Percentiles rank a stretch among this genome's conserved stretches.
phyloP scores from a whole-genome alignment of 495 filamentous ascomycete species.

The Tuber calosporum region DNA sequence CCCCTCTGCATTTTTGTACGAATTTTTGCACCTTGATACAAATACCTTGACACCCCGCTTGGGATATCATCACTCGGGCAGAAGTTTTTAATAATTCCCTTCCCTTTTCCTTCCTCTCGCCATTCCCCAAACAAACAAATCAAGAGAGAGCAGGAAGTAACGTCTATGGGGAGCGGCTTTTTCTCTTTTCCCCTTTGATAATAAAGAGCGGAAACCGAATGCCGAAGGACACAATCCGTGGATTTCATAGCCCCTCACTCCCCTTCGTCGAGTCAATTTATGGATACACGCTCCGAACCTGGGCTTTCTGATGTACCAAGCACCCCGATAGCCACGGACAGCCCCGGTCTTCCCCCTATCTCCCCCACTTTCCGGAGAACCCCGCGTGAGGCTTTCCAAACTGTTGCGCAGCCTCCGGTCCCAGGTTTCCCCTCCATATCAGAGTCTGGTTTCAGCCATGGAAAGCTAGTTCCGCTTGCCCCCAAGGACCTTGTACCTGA shows the following conservation, averaged over 20 bases:
- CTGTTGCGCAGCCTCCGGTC: slow-evolving; percentile 2
- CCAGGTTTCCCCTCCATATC: slow-evolving; percentile 6
- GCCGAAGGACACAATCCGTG: slow-evolving; percentile 20
- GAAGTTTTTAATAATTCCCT: neutral
- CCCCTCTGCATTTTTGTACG: slow-evolving; percentile 8
- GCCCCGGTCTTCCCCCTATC: slow-evolving; percentile 12
- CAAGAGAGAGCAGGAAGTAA: slow-evolving; percentile 2
- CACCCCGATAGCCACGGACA: slow-evolving; percentile 16
- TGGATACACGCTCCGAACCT: slow-evolving; percentile 30
- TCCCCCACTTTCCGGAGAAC: slow-evolving; percentile 15
- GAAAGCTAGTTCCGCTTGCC: slow-evolving; percentile 15
- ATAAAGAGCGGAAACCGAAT: slow-evolving; percentile 40
- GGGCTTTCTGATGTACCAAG: slow-evolving; percentile 11
- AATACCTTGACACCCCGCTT: neutral
- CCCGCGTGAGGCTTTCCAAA: neutral
- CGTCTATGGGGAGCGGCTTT: neutral
- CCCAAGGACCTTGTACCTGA: neutral
- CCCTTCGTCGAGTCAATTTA: slow-evolving; percentile 10
- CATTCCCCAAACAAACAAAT: slow-evolving; percentile 5
- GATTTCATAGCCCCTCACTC: neutral
- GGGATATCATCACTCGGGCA: neutral
- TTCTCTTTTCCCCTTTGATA: slow-evolving; percentile 1
- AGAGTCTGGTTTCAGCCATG: slow-evolving; percentile 21
- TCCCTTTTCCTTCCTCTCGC: neutral
- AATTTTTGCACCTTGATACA: slow-evolving; percentile 8